These are phyloP conservation scores for Talaromyces rugulosus DNA, from an alignment of 2,329 filamentous ascomycete genomes.

Conservation along the genomic window DNA sequence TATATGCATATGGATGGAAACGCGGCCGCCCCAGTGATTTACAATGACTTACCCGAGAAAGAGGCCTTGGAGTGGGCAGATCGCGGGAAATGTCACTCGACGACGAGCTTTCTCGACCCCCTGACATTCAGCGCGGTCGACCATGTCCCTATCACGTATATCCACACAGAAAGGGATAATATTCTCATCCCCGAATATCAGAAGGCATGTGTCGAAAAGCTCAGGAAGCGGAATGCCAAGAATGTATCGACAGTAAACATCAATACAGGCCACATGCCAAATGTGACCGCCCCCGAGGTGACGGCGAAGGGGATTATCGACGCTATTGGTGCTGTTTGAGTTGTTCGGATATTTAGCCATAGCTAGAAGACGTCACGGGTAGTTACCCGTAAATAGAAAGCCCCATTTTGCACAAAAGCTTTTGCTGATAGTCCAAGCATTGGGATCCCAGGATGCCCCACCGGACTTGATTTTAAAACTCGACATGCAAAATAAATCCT, in stretches of 20 bases:
- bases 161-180: conserved; percentile 27
- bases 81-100: conserved; percentile 24
- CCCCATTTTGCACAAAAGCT: conserved; percentile 35
- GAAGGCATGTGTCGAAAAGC: conserved; percentile 24
- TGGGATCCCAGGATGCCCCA: conserved; percentile 27
- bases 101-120: conserved; percentile 23
- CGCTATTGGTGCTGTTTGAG: not conserved
- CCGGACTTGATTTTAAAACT: conserved; percentile 30
- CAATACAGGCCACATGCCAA: conserved; percentile 26
- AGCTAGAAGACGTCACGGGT: not conserved
- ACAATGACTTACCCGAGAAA: conserved; percentile 1
- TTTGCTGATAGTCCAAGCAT: conserved; percentile 30
- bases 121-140: conserved; percentile 30
- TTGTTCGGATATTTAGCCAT: not conserved
- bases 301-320: conserved; percentile 15
- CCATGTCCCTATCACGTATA: conserved; percentile 29
- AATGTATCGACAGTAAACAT: conserved; percentile 31
- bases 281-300: conserved; percentile 19
- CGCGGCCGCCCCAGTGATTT: not conserved
- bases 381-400: conserved; percentile 20
- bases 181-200: conserved; percentile 25
- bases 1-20: conserved; percentile 10
- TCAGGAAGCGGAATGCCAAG: conserved; percentile 27
- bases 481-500: conserved; percentile 28
- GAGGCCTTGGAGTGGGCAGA: conserved; percentile 13